Conservation (phyloP, 2,329 filamentous ascomycete species). For the Aspergillus felis region DNA sequence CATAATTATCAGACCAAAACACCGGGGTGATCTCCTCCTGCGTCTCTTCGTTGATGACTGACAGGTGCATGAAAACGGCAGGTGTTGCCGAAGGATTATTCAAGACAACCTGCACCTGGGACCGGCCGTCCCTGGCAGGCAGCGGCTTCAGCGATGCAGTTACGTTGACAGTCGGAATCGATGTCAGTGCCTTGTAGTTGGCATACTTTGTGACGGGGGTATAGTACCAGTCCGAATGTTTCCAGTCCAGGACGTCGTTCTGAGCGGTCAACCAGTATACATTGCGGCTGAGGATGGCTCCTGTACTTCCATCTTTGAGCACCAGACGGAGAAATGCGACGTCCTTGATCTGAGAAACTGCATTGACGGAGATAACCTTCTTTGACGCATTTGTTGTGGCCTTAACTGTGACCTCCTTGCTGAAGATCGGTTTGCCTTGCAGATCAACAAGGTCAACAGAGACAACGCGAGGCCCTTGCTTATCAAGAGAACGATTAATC, state of each 20-base stretch:
- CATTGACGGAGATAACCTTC: slow-evolving; percentile 30
- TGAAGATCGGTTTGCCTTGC: slow-evolving; percentile 43
- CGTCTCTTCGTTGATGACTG: slow-evolving; percentile 41
- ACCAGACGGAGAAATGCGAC: slow-evolving; percentile 51
- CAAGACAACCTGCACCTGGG: slow-evolving; percentile 37
- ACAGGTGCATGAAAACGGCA: slow-evolving; percentile 56
- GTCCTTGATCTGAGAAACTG: slow-evolving; percentile 33
- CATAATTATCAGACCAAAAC: slow-evolving; percentile 60
- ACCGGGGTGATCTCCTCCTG: slow-evolving; percentile 50
- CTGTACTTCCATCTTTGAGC: slow-evolving; percentile 33
- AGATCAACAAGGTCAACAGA: slow-evolving; percentile 49
- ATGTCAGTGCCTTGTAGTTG: slow-evolving; percentile 46
- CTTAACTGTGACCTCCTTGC: slow-evolving; percentile 23
- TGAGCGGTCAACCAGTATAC: slow-evolving; percentile 56
- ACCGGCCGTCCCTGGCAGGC: slow-evolving; percentile 2
- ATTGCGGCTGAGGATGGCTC: slow-evolving; percentile 49
- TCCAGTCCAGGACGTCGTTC: slow-evolving; percentile 53
- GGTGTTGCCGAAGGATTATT: slow-evolving; percentile 52
- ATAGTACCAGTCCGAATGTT: slow-evolving; percentile 55
- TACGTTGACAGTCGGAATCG: slow-evolving; percentile 38
- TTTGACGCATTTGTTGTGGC: slow-evolving; percentile 48
- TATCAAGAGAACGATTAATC: slow-evolving; percentile 51
- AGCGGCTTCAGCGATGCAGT: slow-evolving; percentile 19
- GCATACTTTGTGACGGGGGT: slow-evolving; percentile 54
- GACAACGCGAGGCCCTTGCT: slow-evolving; percentile 41